Evolutionary conservation across 1,284 basidiomycete species (phyloP).

Genomic region (Heterobasidion parviporum): DNA sequence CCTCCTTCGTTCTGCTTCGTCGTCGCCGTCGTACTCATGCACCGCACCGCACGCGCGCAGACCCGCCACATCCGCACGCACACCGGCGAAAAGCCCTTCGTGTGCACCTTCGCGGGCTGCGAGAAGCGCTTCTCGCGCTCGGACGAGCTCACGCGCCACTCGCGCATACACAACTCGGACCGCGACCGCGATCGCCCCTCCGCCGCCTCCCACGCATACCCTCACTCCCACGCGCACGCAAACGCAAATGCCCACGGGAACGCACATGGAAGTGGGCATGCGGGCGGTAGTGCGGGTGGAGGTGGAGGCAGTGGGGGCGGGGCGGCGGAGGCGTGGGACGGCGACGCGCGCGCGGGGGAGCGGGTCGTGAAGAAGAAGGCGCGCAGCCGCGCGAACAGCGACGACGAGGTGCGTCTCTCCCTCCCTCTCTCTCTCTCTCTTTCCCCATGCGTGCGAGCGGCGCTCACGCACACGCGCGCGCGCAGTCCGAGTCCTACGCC

Average conservation of each 20-base stretch:
- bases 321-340: constrained; percentile 9
- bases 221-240: not conserved
- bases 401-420: constrained; percentile 55
- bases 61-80: constrained; percentile 97
- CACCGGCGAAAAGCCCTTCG: constrained; percentile 96
- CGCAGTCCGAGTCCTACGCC: constrained; percentile 57
- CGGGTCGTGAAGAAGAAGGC: constrained; percentile 57
- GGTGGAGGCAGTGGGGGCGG: too few species aligned
- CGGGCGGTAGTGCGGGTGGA: too few species aligned
- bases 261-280: too few species aligned
- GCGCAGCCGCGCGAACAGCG: constrained; percentile 66
- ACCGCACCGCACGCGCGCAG: constrained; percentile 28
- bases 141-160: constrained; percentile 95
- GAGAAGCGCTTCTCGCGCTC: constrained; percentile 97
- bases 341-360: constrained; percentile 8
- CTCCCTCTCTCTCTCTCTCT: not conserved
- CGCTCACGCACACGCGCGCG: not conserved
- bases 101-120: constrained; percentile 89
- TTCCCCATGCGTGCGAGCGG: not conserved
- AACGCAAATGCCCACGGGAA: too few species aligned
- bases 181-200: constrained; percentile 16
- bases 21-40: constrained; percentile 1
- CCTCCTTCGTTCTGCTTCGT: not conserved
- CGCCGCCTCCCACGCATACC: not conserved
- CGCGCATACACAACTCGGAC: constrained; percentile 81